A percentile compares a stretch with the other conserved stretches of the same genome.
These are phyloP conservation scores for Diospyros lotus DNA, from an alignment of 148 eudicot species.

Conservation along the genomic window DNA sequence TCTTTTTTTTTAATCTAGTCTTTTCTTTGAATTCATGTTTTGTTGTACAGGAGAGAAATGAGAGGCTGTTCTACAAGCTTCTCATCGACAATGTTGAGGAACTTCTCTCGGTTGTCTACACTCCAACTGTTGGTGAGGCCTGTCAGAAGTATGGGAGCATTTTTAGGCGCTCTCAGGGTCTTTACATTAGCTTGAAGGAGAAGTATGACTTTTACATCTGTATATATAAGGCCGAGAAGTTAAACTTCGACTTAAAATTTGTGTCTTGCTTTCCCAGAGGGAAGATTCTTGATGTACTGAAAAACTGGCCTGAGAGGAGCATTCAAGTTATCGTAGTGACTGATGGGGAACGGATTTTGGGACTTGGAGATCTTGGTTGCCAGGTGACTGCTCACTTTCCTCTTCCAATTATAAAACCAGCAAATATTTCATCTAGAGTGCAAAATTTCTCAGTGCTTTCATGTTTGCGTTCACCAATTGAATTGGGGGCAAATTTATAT, in stretches of 20 bases:
- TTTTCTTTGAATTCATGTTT: no score
- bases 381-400: slow-evolving; percentile 32
- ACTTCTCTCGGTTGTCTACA: slow-evolving; percentile 58
- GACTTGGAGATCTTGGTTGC: slow-evolving; percentile 68
- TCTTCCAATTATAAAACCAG: no score
- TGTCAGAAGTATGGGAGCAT: slow-evolving; percentile 74
- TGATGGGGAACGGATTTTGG: slow-evolving; percentile 65
- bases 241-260: no score
- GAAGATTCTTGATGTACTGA: slow-evolving; percentile 49
- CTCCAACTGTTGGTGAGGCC: slow-evolving; percentile 72
- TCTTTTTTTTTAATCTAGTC: no score
- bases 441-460: no score
- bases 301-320: slow-evolving; percentile 61
- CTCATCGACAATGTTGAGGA: slow-evolving; percentile 69
- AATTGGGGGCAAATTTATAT: no score
- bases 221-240: no score
- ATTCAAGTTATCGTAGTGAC: slow-evolving; percentile 68
- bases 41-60: slow-evolving; percentile 44
- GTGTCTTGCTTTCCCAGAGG: slow-evolving; percentile 34
- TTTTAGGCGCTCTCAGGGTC: slow-evolving; percentile 57
- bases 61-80: slow-evolving; percentile 57
- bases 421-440: no score
- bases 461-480: no score
- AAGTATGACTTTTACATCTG: slow-evolving; percentile 22
- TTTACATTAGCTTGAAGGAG: slow-evolving; percentile 62